These are phyloP conservation scores for Populus alba DNA, from an alignment of 345 rosid genomes.

Conservation along the genomic window DNA sequence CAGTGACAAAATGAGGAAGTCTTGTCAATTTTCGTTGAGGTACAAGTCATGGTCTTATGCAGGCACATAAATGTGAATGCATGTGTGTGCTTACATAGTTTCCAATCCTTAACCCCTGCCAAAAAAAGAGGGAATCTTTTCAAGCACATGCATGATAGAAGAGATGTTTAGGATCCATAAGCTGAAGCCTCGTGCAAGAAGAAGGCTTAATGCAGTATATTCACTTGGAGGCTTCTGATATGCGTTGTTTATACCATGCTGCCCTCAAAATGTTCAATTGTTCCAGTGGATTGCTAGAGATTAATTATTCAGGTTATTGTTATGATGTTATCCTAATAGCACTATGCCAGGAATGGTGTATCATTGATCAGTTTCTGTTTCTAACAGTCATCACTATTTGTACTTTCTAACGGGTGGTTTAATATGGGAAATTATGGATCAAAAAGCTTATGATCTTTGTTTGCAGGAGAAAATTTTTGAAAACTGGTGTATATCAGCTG, in stretches of 20 bases:
- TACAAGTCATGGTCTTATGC: background rate
- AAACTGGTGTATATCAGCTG: background rate
- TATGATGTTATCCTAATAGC: background rate
- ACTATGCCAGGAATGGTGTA: background rate
- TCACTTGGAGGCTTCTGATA: background rate
- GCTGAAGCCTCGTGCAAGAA: background rate
- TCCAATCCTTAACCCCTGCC: background rate
- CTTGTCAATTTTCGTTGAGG: background rate
- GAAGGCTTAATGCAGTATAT: background rate
- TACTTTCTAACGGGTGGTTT: background rate
- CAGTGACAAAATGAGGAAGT: background rate
- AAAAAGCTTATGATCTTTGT: background rate
- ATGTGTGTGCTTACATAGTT: background rate
- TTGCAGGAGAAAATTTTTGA: conserved; percentile 16
- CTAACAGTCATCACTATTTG: background rate
- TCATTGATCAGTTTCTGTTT: background rate
- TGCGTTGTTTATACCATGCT: background rate
- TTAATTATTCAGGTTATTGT: background rate
- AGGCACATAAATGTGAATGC: background rate
- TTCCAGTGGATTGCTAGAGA: background rate
- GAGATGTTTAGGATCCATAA: background rate
- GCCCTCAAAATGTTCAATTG: background rate
- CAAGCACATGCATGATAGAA: background rate
- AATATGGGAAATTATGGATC: background rate
- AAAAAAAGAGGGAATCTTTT: background rate